Evolutionary conservation across 2,329 filamentous ascomycete species (phyloP).

Genomic region (Dactylellina sp.): DNA sequence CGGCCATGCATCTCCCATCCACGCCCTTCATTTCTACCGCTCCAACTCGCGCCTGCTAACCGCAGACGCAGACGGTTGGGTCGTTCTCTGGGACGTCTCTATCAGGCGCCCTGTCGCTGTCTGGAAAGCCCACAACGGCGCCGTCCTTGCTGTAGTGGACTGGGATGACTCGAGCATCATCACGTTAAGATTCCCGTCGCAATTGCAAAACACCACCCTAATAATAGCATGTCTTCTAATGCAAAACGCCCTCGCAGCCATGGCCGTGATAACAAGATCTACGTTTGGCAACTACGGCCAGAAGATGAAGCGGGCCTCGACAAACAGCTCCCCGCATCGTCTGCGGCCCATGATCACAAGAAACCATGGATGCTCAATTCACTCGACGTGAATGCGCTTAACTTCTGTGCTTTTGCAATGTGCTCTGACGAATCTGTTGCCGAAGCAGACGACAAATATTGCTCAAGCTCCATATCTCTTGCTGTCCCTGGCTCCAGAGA

Average conservation of each 20-base stretch:
- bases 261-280: conserved; percentile 86
- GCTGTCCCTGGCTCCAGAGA: conserved; percentile 83
- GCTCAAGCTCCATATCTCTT: conserved; percentile 69
- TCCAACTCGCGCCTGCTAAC: conserved; percentile 81
- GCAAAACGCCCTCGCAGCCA: conserved; percentile 71
- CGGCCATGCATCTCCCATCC: conserved; percentile 84
- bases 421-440: conserved; percentile 65
- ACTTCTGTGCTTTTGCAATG: conserved; percentile 87
- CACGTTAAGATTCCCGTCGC: conserved; percentile 73
- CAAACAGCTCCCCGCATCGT: conserved; percentile 76
- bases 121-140: conserved; percentile 84
- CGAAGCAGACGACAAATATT: conserved; percentile 17
- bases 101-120: conserved; percentile 83
- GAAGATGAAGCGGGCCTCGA: conserved; percentile 75
- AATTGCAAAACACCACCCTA: no score
- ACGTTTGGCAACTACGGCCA: conserved; percentile 80
- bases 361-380: conserved; percentile 88
- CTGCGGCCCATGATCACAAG: conserved; percentile 63
- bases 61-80: conserved; percentile 89
- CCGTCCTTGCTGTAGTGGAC: conserved; percentile 78
- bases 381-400: conserved; percentile 89
- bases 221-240: no score
- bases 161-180: conserved; percentile 81
- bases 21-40: conserved; percentile 78
- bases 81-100: conserved; percentile 85